Conservation (phyloP, 2,329 filamentous ascomycete genomes). For the Cercospora janseana region DNA sequence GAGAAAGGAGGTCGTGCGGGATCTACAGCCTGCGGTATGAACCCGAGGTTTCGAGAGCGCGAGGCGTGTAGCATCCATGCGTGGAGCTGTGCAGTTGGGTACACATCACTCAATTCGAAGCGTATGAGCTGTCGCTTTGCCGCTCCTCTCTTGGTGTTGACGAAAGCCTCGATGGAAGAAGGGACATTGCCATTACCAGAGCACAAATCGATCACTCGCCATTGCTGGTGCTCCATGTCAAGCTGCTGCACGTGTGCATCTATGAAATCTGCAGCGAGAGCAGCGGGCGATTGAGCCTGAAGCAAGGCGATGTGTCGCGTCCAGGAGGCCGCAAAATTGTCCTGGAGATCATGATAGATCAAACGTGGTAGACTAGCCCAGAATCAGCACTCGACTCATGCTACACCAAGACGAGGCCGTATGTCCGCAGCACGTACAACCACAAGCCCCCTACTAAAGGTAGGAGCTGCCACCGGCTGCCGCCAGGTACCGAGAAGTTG, state of each 20-base stretch:
- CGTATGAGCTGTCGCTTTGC: conserved; percentile 31
- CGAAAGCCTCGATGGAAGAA: conserved; percentile 38
- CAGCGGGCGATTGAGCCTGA: conserved; percentile 53
- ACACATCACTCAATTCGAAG: conserved; percentile 44
- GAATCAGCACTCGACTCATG: not conserved
- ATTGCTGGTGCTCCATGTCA: conserved; percentile 52
- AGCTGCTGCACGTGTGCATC: conserved; percentile 38
- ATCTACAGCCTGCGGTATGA: conserved; percentile 61
- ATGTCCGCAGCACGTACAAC: conserved; percentile 25
- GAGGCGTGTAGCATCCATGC: conserved; percentile 37
- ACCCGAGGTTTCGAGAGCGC: conserved; percentile 53
- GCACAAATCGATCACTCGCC: conserved; percentile 73
- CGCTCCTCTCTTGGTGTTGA: conserved; percentile 32
- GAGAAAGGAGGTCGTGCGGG: conserved; percentile 57
- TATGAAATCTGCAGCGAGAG: conserved; percentile 60
- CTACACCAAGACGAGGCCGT: not conserved
- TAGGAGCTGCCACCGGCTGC: conserved; percentile 36
- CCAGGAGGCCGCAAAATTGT: conserved; percentile 49
- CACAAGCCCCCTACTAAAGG: conserved; percentile 35
- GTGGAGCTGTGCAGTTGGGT: conserved; percentile 38
- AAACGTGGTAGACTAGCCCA: conserved; percentile 62
- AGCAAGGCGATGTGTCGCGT: not conserved
- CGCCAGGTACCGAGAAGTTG: conserved; percentile 28
- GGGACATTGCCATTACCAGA: conserved; percentile 65
- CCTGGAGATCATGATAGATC: conserved; percentile 63